Evolutionary conservation across 495 filamentous ascomycete genomes (phyloP).

Genomic region (Cercophora samala): DNA sequence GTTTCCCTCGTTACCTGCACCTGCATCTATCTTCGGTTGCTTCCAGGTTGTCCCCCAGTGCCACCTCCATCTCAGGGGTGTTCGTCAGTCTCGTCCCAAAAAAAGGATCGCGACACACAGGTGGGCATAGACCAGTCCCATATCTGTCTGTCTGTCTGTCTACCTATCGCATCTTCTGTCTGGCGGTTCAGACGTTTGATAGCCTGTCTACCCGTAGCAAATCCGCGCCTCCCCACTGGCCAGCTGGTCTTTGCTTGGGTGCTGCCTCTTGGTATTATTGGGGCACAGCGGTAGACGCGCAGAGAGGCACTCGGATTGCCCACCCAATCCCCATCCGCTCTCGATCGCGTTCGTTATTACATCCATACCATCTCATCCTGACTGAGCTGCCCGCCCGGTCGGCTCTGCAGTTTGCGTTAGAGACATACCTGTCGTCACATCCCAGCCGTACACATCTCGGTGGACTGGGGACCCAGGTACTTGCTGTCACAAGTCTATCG

Average conservation of each 20-base stretch:
- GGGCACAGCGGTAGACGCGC: background rate
- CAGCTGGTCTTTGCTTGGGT: background rate
- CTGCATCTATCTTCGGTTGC: background rate
- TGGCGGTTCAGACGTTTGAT: background rate
- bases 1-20: background rate
- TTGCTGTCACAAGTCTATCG: background rate
- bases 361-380: slow-evolving; percentile 13
- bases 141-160: too few species aligned
- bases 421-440: slow-evolving; percentile 19
- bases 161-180: background rate
- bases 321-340: background rate
- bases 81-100: background rate
- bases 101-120: slow-evolving; percentile 5
- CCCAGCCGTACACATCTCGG: slow-evolving; percentile 14
- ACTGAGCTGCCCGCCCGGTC: background rate
- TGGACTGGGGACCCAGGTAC: slow-evolving; percentile 24
- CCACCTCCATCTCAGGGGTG: slow-evolving; percentile 3
- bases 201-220: background rate
- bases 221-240: background rate
- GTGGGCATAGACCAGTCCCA: background rate
- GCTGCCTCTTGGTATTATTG: background rate
- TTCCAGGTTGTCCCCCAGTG: background rate
- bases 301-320: slow-evolving; percentile 8
- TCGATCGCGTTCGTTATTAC: slow-evolving; percentile 7
- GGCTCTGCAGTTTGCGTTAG: slow-evolving; percentile 8